A percentile compares a stretch with the other conserved stretches of the same genome.
Conservation (phyloP, 805 yeast species). For the Lipomyces orientalis region DNA sequence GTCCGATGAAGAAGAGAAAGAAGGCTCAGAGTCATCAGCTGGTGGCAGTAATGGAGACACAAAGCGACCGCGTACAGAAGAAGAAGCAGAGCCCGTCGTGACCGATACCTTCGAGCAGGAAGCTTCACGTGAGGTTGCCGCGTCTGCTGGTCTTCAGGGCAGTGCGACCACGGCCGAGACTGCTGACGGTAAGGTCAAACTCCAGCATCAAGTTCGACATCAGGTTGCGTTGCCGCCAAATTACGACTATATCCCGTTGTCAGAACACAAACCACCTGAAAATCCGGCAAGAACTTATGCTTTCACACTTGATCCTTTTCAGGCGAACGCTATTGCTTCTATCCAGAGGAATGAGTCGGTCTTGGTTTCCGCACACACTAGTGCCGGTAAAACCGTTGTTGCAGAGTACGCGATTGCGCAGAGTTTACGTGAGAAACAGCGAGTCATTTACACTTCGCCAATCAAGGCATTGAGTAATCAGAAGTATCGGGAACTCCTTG, state of each 20-base stretch:
- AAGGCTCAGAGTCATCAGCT: constrained; percentile 15
- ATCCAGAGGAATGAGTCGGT: constrained; percentile 95
- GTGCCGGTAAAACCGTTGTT: constrained; percentile 97
- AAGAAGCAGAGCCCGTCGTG: constrained; percentile 61
- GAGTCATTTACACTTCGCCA: constrained; percentile 95
- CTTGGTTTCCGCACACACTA: constrained; percentile 94
- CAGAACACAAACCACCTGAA: constrained; percentile 75
- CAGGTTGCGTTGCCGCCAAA: constrained; percentile 96
- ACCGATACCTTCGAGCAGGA: constrained; percentile 88
- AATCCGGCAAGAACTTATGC: constrained; percentile 90
- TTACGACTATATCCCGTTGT: constrained; percentile 84
- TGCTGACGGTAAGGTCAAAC: constrained; percentile 62
- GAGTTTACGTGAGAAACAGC: constrained; percentile 85
- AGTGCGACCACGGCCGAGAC: constrained; percentile 47
- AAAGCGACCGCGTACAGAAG: constrained; percentile 2
- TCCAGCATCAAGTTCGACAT: constrained; percentile 94
- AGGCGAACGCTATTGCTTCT: constrained; percentile 94
- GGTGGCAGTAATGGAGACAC: constrained; percentile 5
- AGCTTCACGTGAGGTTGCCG: constrained; percentile 86
- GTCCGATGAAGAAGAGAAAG: constrained; percentile 12
- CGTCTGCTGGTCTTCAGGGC: constrained; percentile 70
- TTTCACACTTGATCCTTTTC: constrained; percentile 93
- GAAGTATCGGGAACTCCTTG: constrained; percentile 87
- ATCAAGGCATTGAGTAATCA: constrained; percentile 94
- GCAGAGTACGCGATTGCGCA: constrained; percentile 98